phyloP scores from a whole-genome alignment of 2,329 filamentous ascomycete species.

The Thermomyces lanuginosus region DNA sequence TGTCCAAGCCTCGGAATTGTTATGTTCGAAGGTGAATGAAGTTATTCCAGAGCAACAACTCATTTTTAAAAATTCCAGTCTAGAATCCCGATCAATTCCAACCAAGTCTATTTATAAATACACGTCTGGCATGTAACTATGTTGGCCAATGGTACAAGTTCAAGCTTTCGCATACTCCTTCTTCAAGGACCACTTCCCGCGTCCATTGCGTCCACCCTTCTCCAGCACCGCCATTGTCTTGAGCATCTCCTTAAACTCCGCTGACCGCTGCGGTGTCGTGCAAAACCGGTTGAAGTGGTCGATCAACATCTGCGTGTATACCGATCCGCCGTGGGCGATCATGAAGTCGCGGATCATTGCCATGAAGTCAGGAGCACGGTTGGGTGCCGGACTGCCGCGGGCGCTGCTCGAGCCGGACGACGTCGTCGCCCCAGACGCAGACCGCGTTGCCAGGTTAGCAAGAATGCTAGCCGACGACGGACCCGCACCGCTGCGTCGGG shows the following conservation, averaged over 20 bases:
- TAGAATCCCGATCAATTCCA: too few species aligned
- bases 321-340: constrained; percentile 56
- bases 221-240: constrained; percentile 59
- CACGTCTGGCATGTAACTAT: background rate
- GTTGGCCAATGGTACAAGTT: constrained; percentile 2
- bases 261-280: constrained; percentile 48
- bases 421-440: too few species aligned
- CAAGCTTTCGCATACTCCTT: constrained; percentile 32
- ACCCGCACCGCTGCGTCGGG: constrained; percentile 20
- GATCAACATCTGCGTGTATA: constrained; percentile 69
- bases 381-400: constrained; percentile 26
- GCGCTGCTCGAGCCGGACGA: constrained; percentile 7
- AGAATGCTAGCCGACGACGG: constrained; percentile 26
- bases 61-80: too few species aligned
- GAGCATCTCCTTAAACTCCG: constrained; percentile 69
- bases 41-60: too few species aligned
- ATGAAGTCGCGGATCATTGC: constrained; percentile 66
- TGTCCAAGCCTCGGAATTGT: too few species aligned
- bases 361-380: constrained; percentile 46
- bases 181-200: constrained; percentile 44
- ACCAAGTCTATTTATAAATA: too few species aligned
- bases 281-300: constrained; percentile 81
- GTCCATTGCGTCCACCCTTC: constrained; percentile 30
- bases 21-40: too few species aligned
- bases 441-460: constrained; percentile 21